Base-by-base conservation (phyloP, 345 rosid genomes). In the Salix arbutifolia region DNA sequence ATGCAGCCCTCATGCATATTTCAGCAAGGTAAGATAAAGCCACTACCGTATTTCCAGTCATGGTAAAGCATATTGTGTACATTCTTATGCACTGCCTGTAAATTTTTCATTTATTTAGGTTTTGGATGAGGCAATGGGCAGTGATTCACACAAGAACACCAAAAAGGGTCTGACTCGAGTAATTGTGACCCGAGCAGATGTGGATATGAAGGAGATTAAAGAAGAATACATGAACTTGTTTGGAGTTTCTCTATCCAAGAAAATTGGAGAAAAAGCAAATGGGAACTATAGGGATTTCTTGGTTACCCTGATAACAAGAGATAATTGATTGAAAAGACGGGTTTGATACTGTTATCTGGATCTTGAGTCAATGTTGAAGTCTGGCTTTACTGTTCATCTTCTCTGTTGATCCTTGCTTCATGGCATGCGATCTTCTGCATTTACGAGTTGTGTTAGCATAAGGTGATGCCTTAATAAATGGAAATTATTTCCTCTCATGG, bases 201-300 rank as follows among this genome's bases (percentile, higher is more conserved):
- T 35, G 2, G 92, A 93, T 65, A 80, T 95, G 71, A 87, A 89
- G 70, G 91, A 79, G 82, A 87, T 91, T 74, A 76, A 52, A 1
- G 88, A 83, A 77, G 88, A 84, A 73, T 93, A 76, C 79, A 74
- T 69, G 25, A 77, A 79, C 25, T 81, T 74, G 21, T 83, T 81
- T 50, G 97, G 90, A 21, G 80, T 86, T 75, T 42, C 88, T 53
- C 72, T 92, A 61, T 17, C 87, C 19, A 56, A 88, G 68, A 87
- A 65, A 75, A 86, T 93, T 46, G 84, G 86, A 79, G 91, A 80
- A 3, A 76, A 77, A 31, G 87, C 89, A 30, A 91, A 86, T 12
- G 99, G 98, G n/a, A 89, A 86, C 86, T 95, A 91, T 28, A 91
- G 68, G 88, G 98, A 92, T 75, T 81, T 90, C 80, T 81, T 92